These are phyloP conservation scores for Bruguiera sexangula DNA, from an alignment of 345 rosid species.

Conservation along the genomic window DNA sequence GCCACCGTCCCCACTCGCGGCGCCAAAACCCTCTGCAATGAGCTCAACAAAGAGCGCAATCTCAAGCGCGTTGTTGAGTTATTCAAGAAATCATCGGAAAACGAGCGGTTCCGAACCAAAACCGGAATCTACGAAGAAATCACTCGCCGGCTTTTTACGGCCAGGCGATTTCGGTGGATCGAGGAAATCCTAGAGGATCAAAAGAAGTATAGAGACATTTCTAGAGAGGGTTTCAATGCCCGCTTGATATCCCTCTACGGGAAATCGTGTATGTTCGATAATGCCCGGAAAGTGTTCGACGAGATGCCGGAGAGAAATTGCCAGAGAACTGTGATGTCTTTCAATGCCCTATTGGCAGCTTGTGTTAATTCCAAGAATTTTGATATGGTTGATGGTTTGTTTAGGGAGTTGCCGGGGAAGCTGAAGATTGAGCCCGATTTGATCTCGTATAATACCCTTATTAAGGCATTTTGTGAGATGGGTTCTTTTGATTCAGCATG, in stretches of 20 bases:
- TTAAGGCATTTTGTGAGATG: conserved; percentile 60
- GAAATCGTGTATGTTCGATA: conserved; percentile 49
- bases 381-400: conserved; percentile 42
- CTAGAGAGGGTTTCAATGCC: conserved; percentile 60
- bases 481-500: conserved; percentile 46
- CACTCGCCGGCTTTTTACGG: conserved; percentile 61
- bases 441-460: conserved; percentile 49
- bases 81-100: conserved; percentile 49
- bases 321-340: conserved; percentile 51
- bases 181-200: conserved; percentile 68
- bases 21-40: conserved; percentile 20
- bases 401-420: conserved; percentile 46
- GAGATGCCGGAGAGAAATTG: conserved; percentile 62
- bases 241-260: conserved; percentile 54
- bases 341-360: conserved; percentile 61
- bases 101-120: conserved; percentile 51
- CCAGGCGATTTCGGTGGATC: conserved; percentile 41
- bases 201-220: conserved; percentile 52
- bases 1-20: not conserved
- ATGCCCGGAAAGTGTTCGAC: conserved; percentile 68
- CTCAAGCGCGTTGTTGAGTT: conserved; percentile 54
- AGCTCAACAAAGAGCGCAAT: conserved; percentile 50
- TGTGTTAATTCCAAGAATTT: conserved; percentile 48
- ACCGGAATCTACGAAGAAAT: conserved; percentile 38
- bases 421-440: conserved; percentile 48